Conservation (phyloP, 2,329 filamentous ascomycete species). For the Thermothelomyces thermophilus region DNA sequence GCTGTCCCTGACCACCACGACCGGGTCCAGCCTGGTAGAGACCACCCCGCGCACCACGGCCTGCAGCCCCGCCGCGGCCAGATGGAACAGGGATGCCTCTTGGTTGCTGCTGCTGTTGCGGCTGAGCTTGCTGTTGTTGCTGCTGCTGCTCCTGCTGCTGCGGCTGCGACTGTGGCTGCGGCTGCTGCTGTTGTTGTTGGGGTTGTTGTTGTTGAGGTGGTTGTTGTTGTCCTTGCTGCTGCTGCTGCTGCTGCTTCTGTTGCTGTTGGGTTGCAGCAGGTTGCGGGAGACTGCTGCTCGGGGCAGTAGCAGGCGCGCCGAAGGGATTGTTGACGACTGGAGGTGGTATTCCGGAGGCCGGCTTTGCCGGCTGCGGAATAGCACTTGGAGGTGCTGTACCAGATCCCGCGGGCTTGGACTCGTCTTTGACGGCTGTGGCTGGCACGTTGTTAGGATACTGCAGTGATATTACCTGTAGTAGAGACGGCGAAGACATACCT, state of each 20-base stretch:
- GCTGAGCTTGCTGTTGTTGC: slow-evolving; percentile 1
- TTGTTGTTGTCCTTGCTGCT: slow-evolving; percentile 4
- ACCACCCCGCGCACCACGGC: slow-evolving; percentile 17
- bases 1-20: slow-evolving; percentile 21
- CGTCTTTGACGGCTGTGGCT: slow-evolving; percentile 7
- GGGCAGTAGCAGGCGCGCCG: slow-evolving; percentile 7
- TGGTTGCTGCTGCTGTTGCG: slow-evolving; percentile 3
- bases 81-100: slow-evolving; percentile 19
- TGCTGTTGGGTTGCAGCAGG: background rate
- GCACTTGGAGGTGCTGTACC: slow-evolving; percentile 5
- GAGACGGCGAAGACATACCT: slow-evolving; percentile 8
- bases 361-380: slow-evolving; percentile 12
- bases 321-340: slow-evolving; percentile 13
- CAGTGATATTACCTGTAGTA: background rate
- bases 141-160: slow-evolving; percentile 5
- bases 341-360: slow-evolving; percentile 5
- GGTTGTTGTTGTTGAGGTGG: slow-evolving; percentile 5
- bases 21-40: slow-evolving; percentile 19
- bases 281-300: slow-evolving; percentile 1
- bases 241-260: slow-evolving; percentile 2
- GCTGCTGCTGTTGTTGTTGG: slow-evolving; percentile 1
- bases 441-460: background rate
- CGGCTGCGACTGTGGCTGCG: background rate
- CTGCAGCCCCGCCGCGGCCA: slow-evolving; percentile 14
- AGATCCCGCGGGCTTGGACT: slow-evolving; percentile 11